phyloP scores from a whole-genome alignment of 2,329 filamentous ascomycete species.

The Dactylonectria estremocensis region DNA sequence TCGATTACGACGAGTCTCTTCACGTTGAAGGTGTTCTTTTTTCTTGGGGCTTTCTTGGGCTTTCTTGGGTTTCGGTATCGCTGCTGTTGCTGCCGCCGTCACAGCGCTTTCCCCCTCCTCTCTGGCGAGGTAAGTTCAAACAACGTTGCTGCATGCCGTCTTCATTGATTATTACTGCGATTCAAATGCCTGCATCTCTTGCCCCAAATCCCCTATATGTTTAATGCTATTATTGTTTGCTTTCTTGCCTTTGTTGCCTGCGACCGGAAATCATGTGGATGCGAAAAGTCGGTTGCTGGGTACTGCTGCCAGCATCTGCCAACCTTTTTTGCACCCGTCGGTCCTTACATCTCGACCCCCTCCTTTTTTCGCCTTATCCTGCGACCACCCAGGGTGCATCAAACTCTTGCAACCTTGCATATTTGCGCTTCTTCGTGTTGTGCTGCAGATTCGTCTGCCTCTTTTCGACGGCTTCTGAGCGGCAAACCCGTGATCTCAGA shows the following conservation, averaged over 20 bases:
- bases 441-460: constrained; percentile 24
- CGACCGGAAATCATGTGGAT: constrained; percentile 3
- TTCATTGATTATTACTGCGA: constrained; percentile 13
- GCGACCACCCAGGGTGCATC: constrained; percentile 20
- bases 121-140: constrained; percentile 42
- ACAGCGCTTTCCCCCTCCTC: constrained; percentile 29
- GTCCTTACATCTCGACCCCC: constrained; percentile 19
- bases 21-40: constrained; percentile 26
- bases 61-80: constrained; percentile 30
- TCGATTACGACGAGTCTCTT: constrained; percentile 31
- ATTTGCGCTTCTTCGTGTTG: constrained; percentile 28
- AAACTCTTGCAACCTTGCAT: constrained; percentile 25
- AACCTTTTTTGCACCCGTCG: constrained; percentile 25
- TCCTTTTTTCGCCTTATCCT: constrained; percentile 16
- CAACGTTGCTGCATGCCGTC: constrained; percentile 34
- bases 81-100: constrained; percentile 37
- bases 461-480: constrained; percentile 11
- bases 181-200: constrained; percentile 9
- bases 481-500: constrained; percentile 32
- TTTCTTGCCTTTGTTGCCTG: constrained; percentile 13
- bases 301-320: constrained; percentile 34
- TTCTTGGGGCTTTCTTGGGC: constrained; percentile 23
- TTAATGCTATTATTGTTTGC: constrained; percentile 30
- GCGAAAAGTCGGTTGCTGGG: constrained; percentile 30
- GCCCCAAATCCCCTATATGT: constrained; percentile 20